Evolutionary conservation across 1,284 basidiomycete genomes (phyloP), one percentile per base, ranked within the genome.

Genomic region (Ustilago esculenta): DNA sequence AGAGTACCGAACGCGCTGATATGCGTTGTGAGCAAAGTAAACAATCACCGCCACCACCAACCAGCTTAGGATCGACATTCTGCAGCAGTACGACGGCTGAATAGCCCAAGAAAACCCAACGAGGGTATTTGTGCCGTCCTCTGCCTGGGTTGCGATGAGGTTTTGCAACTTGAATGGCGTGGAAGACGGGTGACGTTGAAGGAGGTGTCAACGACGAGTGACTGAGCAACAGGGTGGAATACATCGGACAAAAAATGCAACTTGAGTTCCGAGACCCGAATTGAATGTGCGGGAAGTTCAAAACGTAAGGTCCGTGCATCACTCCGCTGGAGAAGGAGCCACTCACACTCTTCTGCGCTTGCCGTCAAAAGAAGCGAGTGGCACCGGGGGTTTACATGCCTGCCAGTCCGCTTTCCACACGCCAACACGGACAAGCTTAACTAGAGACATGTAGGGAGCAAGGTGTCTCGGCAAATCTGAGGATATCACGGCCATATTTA

Each of bases 1-100:
- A 10, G 66, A 45, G 25, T 43, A 25, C 25, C 63, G 58, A 5
- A 69, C 20, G 24, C 51, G 52, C 35, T 55, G 48, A 37, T 58
- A 69, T 5, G 27, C 20, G 8, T 8, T 35, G 47, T 69, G 41
- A 0, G 35, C 36, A 23, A 58, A 43, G 43, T 69, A 69, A 0
- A 51, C 40, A 18, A 63, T 33, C 27, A 51, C 29, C 11, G 54
- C 45, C 15, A 57, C n/a, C 4, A 57, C 34, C 27, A 69, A 14
- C 58, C 66, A 69, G 42, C 37, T 12, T 2, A 69, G 15, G 10
- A 59, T 32, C 18, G 59, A 63, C 66, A 69, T 69, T 21, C 7
- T 50, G 48, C 33, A 23, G 36, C n/a, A n/a, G n/a, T n/a, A n/a
- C n/a, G n/a, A n/a, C n/a, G n/a, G n/a, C n/a, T n/a, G n/a, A n/a